phyloP scores from a whole-genome alignment of 768 basidiomycete species.

The Sporobolomyces roseus region DNA sequence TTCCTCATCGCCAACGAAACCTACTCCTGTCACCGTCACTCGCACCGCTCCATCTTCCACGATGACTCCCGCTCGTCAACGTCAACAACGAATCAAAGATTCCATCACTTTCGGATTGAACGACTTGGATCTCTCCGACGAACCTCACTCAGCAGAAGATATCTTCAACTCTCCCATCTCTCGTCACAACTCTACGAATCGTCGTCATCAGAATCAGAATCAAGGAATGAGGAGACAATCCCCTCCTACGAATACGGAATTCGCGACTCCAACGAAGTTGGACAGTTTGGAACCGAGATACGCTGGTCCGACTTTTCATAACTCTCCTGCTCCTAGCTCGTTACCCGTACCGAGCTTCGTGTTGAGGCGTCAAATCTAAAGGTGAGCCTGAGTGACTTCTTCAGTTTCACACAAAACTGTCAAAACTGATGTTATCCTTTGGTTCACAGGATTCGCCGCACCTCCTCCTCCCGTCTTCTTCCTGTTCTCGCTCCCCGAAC shows the following conservation, averaged over 20 bases:
- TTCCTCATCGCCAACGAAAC: no score
- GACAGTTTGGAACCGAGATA: no score
- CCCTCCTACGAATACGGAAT: no score
- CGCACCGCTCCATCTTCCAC: background rate
- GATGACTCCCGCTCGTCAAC: background rate
- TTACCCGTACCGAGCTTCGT: conserved; percentile 31
- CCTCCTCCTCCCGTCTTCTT: background rate
- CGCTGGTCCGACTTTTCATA: conserved; percentile 39
- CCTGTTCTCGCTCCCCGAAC: no score
- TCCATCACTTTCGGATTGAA: conserved; percentile 29
- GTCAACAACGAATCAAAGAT: conserved; percentile 9
- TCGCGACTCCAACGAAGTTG: no score
- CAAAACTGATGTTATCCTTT: no score
- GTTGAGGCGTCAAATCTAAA: conserved; percentile 16
- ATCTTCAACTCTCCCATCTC: no score
- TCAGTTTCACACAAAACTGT: background rate
- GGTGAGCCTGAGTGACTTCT: background rate
- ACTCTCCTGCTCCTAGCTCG: conserved; percentile 34
- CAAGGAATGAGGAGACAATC: no score
- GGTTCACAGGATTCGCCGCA: background rate
- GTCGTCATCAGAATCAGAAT: no score
- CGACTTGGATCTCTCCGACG: conserved; percentile 5
- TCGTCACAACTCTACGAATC: no score
- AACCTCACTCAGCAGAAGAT: no score
- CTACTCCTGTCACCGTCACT: no score